Conservation (phyloP, 768 basidiomycete species). For the Nevesoporus exiguus region DNA sequence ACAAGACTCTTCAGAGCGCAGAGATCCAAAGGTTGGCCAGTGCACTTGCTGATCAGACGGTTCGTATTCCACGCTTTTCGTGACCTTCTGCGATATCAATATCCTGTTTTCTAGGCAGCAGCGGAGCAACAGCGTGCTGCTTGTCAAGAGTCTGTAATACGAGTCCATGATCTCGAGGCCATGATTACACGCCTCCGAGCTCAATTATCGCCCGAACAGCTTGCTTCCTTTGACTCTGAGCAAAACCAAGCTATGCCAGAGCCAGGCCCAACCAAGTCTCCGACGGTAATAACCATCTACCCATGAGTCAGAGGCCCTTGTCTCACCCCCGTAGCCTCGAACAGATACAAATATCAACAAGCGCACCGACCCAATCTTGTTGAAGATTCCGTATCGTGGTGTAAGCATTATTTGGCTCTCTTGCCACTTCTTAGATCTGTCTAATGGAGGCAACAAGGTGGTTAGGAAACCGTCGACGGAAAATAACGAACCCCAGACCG, state of each 20-base stretch:
- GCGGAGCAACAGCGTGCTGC: conserved; percentile 11
- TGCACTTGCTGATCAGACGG: conserved; percentile 21
- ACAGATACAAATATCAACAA: conserved; percentile 7
- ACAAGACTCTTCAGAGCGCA: conserved; percentile 2
- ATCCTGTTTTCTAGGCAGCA: conserved; percentile 9
- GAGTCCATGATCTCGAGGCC: conserved; percentile 16
- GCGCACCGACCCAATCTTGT: conserved; percentile 20
- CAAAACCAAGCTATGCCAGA: not conserved
- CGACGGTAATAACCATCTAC: conserved; percentile 8
- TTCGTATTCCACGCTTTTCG: conserved; percentile 11
- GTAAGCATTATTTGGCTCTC: conserved; percentile 7
- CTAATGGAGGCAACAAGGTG: conserved; percentile 9
- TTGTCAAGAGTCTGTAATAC: conserved; percentile 13
- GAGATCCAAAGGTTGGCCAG: conserved; percentile 13
- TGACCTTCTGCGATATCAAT: not conserved
- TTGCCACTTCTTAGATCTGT: not conserved
- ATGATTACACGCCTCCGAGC: conserved; percentile 15
- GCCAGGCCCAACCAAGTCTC: not conserved
- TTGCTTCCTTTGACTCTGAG: conserved; percentile 12
- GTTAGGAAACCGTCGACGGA: conserved; percentile 6
- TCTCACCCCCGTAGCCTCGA: conserved; percentile 13
- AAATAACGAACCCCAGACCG: not conserved
- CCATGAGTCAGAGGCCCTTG: not conserved
- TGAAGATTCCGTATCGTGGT: conserved; percentile 23
- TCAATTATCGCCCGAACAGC: conserved; percentile 19